These are phyloP conservation scores for Suillus subaureus DNA, from an alignment of 768 basidiomycete genomes.

Conservation along the genomic window DNA sequence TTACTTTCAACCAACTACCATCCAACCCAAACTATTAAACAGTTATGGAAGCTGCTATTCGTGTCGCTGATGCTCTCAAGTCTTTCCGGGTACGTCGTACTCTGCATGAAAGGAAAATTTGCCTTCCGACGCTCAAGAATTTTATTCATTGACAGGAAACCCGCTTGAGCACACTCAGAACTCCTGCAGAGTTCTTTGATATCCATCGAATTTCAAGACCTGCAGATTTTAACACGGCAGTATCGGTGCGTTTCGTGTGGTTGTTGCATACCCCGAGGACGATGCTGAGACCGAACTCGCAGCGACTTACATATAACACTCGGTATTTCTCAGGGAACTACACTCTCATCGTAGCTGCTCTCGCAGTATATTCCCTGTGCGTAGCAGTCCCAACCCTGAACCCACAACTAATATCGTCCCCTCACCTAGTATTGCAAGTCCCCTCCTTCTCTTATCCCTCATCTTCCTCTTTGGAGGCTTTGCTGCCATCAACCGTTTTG, in stretches of 20 bases:
- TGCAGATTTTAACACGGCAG: slow-evolving; percentile 77
- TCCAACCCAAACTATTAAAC: slow-evolving; percentile 9
- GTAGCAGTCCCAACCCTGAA: slow-evolving; percentile 24
- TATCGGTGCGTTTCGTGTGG: slow-evolving; percentile 52
- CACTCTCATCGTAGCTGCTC: slow-evolving; percentile 68
- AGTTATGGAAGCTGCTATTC: slow-evolving; percentile 66
- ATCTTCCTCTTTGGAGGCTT: slow-evolving; percentile 93
- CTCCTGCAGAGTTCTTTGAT: slow-evolving; percentile 82
- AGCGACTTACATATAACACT: slow-evolving; percentile 96
- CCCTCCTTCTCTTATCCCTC: slow-evolving; percentile 79
- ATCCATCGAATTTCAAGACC: slow-evolving; percentile 82
- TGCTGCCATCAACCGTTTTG: slow-evolving; percentile 84
- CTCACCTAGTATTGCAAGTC: slow-evolving; percentile 71
- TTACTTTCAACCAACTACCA: background rate
- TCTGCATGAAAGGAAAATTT: background rate
- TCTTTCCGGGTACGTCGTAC: slow-evolving; percentile 60
- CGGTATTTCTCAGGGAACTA: slow-evolving; percentile 94
- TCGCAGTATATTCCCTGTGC: slow-evolving; percentile 88
- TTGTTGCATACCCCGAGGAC: background rate
- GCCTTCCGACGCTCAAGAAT: background rate
- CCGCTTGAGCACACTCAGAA: slow-evolving; percentile 71
- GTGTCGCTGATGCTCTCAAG: slow-evolving; percentile 68
- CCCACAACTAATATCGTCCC: background rate
- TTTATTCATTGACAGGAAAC: slow-evolving; percentile 70
- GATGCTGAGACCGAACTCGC: slow-evolving; percentile 3